Evolutionary conservation across 768 basidiomycete species (phyloP), one percentile per base, ranked within the genome.

Genomic region (Termitomyces sp.): DNA sequence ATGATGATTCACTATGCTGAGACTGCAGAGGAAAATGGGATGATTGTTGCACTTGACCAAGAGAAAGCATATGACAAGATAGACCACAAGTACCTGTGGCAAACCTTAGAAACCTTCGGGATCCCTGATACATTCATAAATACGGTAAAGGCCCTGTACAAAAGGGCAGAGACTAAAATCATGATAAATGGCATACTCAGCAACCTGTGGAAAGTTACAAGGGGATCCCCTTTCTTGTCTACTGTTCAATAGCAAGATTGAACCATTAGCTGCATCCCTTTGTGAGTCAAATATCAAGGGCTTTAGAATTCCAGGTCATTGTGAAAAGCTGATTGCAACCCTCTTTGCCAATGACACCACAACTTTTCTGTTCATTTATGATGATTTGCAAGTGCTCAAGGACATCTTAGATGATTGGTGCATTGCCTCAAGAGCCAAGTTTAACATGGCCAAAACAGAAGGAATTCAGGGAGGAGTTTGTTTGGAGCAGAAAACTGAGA

Each of bases 341-440:
- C 67, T 78, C 0, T 78, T 77, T 56, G 75, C 76, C 0, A 74
- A 78, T 54, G 73, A 78, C 57, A 77, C 75, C 5, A 71, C 69
- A 1, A 65, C 66, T 0, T 74, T 64, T 57, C 66, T 78, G 0
- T 58, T 59, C 2, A 60, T 65, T 42, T 11, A 57, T 0, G 74
- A 78, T 44, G 48, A 61, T 2, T 66, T 67, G 8, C 45, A 48
- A 0, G 55, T 49, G 0, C 66, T 79, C 0, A 34, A 59, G 0
- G 0, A n/a, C 0, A 65, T 77, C 1, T 71, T 79, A 0, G 26
- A 67, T 0, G 41, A 37, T 0, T 81, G 78, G 78, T 79, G 74
- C 52, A 19, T 15, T 0, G 74, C 69, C 5, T 73, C 73, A 8
- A 62, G 68, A 0, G 77, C 76, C 0, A 73, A 70, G 38, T 79